Evolutionary conservation across 1,284 basidiomycete genomes (phyloP).

Genomic region (Boletus smithii): DNA sequence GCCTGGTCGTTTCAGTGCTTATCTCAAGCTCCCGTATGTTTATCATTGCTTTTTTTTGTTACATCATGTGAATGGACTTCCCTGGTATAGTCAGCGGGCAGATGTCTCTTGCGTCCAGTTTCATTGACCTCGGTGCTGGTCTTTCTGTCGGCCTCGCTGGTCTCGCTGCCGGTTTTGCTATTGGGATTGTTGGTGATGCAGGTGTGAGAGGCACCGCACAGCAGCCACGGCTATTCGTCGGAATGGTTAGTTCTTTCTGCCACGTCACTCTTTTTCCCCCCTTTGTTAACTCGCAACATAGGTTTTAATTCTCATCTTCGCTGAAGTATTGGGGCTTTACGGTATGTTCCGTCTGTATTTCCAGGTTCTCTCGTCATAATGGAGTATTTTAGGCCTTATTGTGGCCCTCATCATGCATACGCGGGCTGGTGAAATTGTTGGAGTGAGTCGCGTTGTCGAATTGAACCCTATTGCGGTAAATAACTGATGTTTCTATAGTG

Average conservation of each 20-base stretch:
- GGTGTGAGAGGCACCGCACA: conserved; percentile 89
- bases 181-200: conserved; percentile 95
- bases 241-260: conserved; percentile 51
- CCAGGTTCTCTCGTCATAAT: neutral
- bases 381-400: conserved; percentile 56
- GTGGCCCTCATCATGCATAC: conserved; percentile 91
- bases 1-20: conserved; percentile 89
- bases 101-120: conserved; percentile 77
- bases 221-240: conserved; percentile 92
- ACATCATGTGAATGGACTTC: conserved; percentile 35
- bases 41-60: neutral
- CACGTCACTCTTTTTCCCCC: neutral
- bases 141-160: conserved; percentile 85
- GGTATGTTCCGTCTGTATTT: conserved; percentile 35
- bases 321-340: conserved; percentile 81
- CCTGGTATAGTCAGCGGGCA: conserved; percentile 41
- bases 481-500: conserved; percentile 18
- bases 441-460: conserved; percentile 16
- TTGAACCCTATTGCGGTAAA: neutral
- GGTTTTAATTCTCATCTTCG: conserved; percentile 79
- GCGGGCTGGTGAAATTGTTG: conserved; percentile 38
- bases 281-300: conserved; percentile 26
- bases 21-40: conserved; percentile 75
- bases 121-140: conserved; percentile 88
- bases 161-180: conserved; percentile 88